Base-by-base conservation (phyloP, 257 asterid genomes). In the Penstemon davidsonii region DNA sequence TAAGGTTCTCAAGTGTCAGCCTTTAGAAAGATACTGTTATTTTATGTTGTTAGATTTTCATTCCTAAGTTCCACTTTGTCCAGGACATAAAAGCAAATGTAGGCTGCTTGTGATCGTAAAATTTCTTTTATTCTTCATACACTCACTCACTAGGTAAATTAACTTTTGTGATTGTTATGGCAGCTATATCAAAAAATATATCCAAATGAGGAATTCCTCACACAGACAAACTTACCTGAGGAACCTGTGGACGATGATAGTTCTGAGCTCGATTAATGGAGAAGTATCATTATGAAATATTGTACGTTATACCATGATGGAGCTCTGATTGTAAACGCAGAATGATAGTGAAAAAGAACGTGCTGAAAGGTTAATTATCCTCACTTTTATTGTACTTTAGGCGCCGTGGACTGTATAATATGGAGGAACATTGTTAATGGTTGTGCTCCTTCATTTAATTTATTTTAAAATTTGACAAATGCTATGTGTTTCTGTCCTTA, bases 131-230 rank as follows among this genome's bases (percentile, higher is more conserved):
- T 57, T 49, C 41, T 7, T 42, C 2, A 7, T 33, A 15, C 68
- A 25, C 52, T 66, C 50, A 51, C 67, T 42, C 37, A 77, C 71
- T 44, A 49, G 46, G 19, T 41, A 25, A 38, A 53, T 40, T 56
- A 61, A 41, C 55, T 62, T 67, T 61, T 70, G 39, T 57, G 64
- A 62, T 67, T 45, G 33, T 44, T 33, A 43, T 64, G 67, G 66
- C 82, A 88, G 92, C 68, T 88, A 53, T 90, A 86, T 65, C 68
- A 75, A 61, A 78, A 82, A 62, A 73, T 87, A 80, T 92, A 80
- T 74, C 90, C 92, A 4, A 56, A 76, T 45, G 86, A 80, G 60
- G 95, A 84, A 40, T 92, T 87, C 83, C 82, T 87, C 37, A 63
- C 95, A 8, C 68, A n/a, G 78, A 61, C 84, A 38, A 72, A 71